Conservation (phyloP, 257 asterid genomes). For the Plectranthus barbatus region DNA sequence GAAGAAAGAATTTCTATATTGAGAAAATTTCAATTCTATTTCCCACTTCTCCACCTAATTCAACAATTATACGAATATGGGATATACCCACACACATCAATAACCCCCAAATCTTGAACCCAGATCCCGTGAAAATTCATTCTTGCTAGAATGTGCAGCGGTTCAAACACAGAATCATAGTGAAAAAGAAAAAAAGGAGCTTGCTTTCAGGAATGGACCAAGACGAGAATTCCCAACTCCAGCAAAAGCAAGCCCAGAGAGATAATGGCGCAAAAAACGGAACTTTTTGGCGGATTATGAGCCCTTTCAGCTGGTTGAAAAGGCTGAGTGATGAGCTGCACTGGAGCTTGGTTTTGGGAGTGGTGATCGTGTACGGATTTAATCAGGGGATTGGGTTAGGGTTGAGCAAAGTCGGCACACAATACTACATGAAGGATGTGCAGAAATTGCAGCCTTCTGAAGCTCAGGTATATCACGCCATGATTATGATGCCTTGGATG, state of each 20-base stretch:
- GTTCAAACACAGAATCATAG: background rate
- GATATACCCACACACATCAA: constrained; percentile 14
- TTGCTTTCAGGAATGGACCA: constrained; percentile 21
- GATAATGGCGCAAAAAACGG: constrained; percentile 13
- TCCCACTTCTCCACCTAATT: constrained; percentile 5
- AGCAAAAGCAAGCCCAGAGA: constrained; percentile 17
- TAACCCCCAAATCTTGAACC: constrained; percentile 7
- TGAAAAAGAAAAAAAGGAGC: background rate
- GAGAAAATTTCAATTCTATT: background rate
- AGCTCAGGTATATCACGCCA: constrained; percentile 76
- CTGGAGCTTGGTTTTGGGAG: constrained; percentile 85
- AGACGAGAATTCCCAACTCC: constrained; percentile 27
- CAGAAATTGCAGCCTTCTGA: constrained; percentile 89
- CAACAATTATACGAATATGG: background rate
- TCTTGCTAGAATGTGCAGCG: background rate
- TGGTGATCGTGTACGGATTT: constrained; percentile 72
- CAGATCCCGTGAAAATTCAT: background rate
- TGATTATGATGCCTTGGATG: constrained; percentile 75
- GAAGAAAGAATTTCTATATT: no score
- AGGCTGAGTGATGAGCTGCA: constrained; percentile 61
- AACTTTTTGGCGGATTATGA: constrained; percentile 17
- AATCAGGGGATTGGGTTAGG: constrained; percentile 80
- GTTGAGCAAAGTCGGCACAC: constrained; percentile 55
- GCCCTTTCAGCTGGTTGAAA: constrained; percentile 45
- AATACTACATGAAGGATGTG: constrained; percentile 86